phyloP scores from a whole-genome alignment of 176 grass and related monocot genomes.

The Dactylis glomerata region DNA sequence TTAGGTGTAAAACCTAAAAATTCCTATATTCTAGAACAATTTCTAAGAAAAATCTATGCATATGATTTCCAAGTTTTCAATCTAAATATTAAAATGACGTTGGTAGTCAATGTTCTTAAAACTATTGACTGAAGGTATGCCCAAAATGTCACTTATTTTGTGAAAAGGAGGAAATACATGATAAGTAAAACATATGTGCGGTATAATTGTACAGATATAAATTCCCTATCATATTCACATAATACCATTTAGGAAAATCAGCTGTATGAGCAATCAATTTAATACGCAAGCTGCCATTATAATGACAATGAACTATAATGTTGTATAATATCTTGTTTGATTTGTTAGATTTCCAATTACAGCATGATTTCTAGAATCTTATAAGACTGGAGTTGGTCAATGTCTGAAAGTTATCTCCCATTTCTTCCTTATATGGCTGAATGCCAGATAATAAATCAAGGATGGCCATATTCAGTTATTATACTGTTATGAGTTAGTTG shows the following conservation, averaged over 20 bases:
- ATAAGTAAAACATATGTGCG: background rate
- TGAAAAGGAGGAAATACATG: background rate
- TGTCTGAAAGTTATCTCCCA: background rate
- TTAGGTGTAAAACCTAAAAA: too few species aligned
- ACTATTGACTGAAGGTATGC: background rate
- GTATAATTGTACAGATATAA: background rate
- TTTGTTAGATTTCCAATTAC: background rate
- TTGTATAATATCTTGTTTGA: background rate
- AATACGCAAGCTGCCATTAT: background rate
- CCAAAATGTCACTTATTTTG: background rate
- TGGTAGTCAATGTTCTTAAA: background rate
- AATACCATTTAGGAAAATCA: background rate
- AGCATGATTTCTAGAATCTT: background rate
- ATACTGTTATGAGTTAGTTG: background rate
- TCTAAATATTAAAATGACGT: too few species aligned
- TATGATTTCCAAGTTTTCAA: too few species aligned
- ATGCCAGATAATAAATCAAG: background rate
- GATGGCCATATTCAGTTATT: background rate
- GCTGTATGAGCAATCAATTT: background rate
- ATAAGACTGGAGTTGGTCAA: background rate
- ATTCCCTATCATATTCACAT: background rate
- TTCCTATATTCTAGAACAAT: too few species aligned
- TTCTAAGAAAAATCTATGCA: too few species aligned
- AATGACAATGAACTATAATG: slow-evolving; percentile 14
- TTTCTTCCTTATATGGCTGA: slow-evolving; percentile 3